Evolutionary conservation across 2,329 filamentous ascomycete species (phyloP).

Genomic region (Akanthomyces muscarius): DNA sequence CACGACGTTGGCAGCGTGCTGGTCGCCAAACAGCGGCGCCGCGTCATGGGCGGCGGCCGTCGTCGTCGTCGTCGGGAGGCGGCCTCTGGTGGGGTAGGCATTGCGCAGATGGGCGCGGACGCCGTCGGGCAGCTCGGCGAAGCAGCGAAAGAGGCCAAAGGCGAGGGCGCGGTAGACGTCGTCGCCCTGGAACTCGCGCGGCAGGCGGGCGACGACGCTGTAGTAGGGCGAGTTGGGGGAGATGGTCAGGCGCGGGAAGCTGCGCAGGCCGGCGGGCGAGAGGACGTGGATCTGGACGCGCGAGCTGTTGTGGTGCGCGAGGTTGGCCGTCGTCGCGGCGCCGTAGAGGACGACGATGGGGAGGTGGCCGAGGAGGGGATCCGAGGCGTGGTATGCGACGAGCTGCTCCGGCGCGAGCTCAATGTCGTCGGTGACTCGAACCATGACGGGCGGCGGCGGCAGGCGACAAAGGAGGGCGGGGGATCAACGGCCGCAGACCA

Average conservation of each 20-base stretch:
- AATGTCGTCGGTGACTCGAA: slow-evolving; percentile 74
- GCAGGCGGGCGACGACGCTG: slow-evolving; percentile 81
- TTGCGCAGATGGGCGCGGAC: slow-evolving; percentile 69
- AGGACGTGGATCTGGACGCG: slow-evolving; percentile 93
- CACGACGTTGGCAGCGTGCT: slow-evolving; percentile 88
- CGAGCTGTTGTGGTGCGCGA: slow-evolving; percentile 78
- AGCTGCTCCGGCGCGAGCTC: slow-evolving; percentile 76
- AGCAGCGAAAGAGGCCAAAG: slow-evolving; percentile 92
- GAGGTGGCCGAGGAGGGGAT: slow-evolving; percentile 75
- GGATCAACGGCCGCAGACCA: slow-evolving; percentile 25
- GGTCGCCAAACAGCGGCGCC: slow-evolving; percentile 75
- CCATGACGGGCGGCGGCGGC: slow-evolving; percentile 55
- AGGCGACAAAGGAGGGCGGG: background rate
- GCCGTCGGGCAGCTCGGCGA: slow-evolving; percentile 73
- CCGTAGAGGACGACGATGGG: slow-evolving; percentile 90
- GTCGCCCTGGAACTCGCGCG: slow-evolving; percentile 91
- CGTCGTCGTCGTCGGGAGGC: slow-evolving; percentile 26
- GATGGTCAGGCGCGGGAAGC: slow-evolving; percentile 85
- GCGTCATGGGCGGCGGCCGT: slow-evolving; percentile 48
- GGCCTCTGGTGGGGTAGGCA: slow-evolving; percentile 50
- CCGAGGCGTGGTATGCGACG: slow-evolving; percentile 83
- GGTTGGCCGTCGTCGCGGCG: slow-evolving; percentile 82
- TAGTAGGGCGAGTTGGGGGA: slow-evolving; percentile 92
- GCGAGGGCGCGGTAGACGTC: slow-evolving; percentile 87
- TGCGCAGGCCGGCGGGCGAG: slow-evolving; percentile 81